Evolutionary conservation across 768 basidiomycete species (phyloP).

Genomic region (Boletus bicolor): DNA sequence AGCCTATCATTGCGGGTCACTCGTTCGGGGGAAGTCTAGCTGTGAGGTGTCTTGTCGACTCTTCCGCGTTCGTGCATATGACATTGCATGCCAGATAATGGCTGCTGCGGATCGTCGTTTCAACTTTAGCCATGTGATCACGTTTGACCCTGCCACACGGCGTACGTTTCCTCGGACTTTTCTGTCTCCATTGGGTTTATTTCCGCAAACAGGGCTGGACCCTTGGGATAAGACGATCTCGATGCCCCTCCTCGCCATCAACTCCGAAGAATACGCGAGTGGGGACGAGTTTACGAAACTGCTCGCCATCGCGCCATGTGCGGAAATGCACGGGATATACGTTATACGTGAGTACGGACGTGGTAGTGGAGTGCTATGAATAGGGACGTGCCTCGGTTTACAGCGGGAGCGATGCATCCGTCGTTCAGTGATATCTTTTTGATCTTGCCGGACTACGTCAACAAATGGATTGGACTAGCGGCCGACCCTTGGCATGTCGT

Average conservation of each 20-base stretch:
- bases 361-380: not conserved
- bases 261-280: slow-evolving; percentile 39
- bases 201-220: slow-evolving; percentile 20
- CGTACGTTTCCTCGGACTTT: slow-evolving; percentile 16
- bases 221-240: slow-evolving; percentile 26
- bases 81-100: slow-evolving; percentile 17
- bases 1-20: slow-evolving; percentile 32
- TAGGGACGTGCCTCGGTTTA: not conserved
- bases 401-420: slow-evolving; percentile 32
- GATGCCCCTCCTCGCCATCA: slow-evolving; percentile 39
- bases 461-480: slow-evolving; percentile 24
- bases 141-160: slow-evolving; percentile 29
- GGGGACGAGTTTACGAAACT: slow-evolving; percentile 36
- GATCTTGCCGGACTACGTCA: slow-evolving; percentile 30
- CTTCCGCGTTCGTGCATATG: not conserved
- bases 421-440: slow-evolving; percentile 36
- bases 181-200: slow-evolving; percentile 19
- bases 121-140: slow-evolving; percentile 25
- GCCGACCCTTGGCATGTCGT: slow-evolving; percentile 19
- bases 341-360: slow-evolving; percentile 8
- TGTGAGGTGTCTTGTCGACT: slow-evolving; percentile 13
- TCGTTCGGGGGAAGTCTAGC: slow-evolving; percentile 32
- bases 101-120: slow-evolving; percentile 22
- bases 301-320: slow-evolving; percentile 24
- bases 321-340: slow-evolving; percentile 6